Evolutionary conservation across 2,329 filamentous ascomycete genomes (phyloP), one percentile per base, ranked within the genome.

Genomic region (Escovopsis sp.): DNA sequence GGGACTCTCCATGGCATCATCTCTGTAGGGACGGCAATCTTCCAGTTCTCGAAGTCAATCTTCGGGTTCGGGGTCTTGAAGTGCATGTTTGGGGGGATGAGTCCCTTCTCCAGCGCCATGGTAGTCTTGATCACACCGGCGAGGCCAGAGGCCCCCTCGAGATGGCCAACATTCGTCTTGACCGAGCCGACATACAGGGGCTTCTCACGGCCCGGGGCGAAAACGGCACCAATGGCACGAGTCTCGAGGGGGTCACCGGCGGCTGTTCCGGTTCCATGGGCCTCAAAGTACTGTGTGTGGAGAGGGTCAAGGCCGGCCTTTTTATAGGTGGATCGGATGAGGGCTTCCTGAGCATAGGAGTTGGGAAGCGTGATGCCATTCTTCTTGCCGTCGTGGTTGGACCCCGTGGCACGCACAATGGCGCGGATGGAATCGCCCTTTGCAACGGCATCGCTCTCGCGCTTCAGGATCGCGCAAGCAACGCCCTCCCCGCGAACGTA

Each of bases 101-200:
- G 3, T 6, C 30, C 33, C 14, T 39, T 35, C 7, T 43, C 25
- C 2, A 45, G 25, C 3, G 14, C 15, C 14, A 42, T 20, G 3
- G 34, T 27, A 11, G 32, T 31, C 32, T 45, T 45, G 16, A 39
- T 39, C 13, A 45, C 14, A n/a, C 30, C 43, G 13, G 54, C 53
- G 13, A 57, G 35, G 6, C 53, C 54, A 4, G 51, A 48, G 7
- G 47, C 43, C 2, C 48, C 51, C 36, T 57, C 55, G 3, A 47
- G 41, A 31, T 57, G 54, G 8, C 52, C 53, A n/a, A 57, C 47
- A 9, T 49, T 43, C 1, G 51, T 53, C 43, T 58, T 57, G 42
- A 56, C 44, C 10, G 50, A 52, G 37, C 55, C 54, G 2, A 57
- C 49, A n/a, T 73, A 46, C 46, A 4, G 56, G 43, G 5, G 43